These are phyloP conservation scores for Colletotrichum tropicale DNA, from an alignment of 2,329 filamentous ascomycete genomes.

Conservation along the genomic window DNA sequence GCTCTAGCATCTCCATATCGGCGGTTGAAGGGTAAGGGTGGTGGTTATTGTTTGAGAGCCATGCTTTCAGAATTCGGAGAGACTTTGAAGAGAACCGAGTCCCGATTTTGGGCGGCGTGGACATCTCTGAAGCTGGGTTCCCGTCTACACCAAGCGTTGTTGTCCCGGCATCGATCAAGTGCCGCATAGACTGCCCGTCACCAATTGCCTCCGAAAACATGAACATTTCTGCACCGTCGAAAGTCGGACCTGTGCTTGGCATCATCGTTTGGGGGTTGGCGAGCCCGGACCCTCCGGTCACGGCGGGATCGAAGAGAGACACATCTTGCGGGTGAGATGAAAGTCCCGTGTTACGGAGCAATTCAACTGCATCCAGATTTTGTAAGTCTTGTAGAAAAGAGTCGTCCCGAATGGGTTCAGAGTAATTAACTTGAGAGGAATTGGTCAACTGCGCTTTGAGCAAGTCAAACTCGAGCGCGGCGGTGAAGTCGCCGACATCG, in stretches of 20 bases:
- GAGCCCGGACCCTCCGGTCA: background rate
- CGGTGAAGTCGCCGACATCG: conserved; percentile 1
- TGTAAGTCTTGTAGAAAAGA: background rate
- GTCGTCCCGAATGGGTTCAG: background rate
- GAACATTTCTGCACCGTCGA: background rate
- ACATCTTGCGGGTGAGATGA: background rate
- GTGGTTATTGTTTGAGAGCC: conserved; percentile 16
- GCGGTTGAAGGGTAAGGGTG: conserved; percentile 1
- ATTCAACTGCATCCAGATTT: background rate
- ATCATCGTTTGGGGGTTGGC: too few species aligned
- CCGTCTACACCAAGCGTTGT: background rate
- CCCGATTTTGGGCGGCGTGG: conserved; percentile 23
- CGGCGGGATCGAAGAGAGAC: background rate
- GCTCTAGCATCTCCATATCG: conserved; percentile 11
- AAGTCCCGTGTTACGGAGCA: background rate
- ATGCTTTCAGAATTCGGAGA: conserved; percentile 21
- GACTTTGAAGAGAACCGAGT: conserved; percentile 25
- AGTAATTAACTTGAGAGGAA: background rate
- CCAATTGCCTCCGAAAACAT: background rate
- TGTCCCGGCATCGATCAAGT: background rate
- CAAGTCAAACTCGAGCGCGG: background rate
- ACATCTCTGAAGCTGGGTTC: background rate
- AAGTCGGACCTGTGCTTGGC: background rate
- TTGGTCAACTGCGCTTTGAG: background rate
- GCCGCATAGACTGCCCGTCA: background rate